Conservation (phyloP, 2,329 filamentous ascomycete species). For the Botryotinia globosa region DNA sequence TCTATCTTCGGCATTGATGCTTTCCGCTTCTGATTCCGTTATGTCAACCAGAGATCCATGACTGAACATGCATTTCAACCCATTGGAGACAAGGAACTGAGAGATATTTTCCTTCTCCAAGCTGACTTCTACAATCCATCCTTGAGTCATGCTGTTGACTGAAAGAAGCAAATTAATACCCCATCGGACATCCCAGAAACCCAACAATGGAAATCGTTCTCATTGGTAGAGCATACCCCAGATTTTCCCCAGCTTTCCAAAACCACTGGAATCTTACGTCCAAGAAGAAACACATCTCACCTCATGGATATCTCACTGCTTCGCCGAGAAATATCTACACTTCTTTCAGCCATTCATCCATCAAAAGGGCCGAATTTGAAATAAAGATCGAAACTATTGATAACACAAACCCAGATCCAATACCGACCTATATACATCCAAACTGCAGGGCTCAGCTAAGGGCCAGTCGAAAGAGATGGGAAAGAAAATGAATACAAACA, state of each 20-base stretch:
- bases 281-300: background rate
- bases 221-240: background rate
- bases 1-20: background rate
- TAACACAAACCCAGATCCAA: background rate
- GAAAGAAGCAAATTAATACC: background rate
- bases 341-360: background rate
- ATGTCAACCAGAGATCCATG: background rate
- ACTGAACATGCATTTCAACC: background rate
- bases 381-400: background rate
- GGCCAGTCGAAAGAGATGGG: fast-evolving
- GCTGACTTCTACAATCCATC: background rate
- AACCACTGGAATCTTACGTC: background rate
- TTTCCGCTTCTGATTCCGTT: background rate
- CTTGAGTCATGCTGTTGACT: background rate
- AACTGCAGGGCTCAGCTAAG: background rate
- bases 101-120: background rate
- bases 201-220: background rate
- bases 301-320: background rate
- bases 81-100: background rate
- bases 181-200: background rate
- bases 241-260: background rate
- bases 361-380: conserved; percentile 6
- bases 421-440: background rate
- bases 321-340: background rate
- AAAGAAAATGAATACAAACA: background rate